Evolutionary conservation across 345 rosid species (phyloP).

Genomic region (Eucalyptus coolabah): DNA sequence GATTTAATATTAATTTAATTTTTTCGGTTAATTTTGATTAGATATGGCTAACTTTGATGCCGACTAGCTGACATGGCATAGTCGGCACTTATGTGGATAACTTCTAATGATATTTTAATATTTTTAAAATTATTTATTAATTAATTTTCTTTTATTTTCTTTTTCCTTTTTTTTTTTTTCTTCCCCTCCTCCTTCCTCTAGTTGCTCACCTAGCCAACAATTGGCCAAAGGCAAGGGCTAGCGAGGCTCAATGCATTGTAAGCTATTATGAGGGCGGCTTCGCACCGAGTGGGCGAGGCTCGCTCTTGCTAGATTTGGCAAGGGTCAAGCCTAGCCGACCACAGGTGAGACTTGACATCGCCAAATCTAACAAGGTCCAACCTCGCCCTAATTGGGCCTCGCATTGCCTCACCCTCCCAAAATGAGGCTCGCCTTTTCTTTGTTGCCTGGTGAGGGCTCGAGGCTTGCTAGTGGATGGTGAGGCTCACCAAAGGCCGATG

Average conservation of each 20-base stretch:
- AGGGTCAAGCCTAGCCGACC: no score
- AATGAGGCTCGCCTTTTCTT: no score
- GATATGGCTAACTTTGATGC: fast-evolving
- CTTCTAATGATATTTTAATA: no score
- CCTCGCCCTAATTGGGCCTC: fast-evolving
- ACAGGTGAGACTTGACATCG: no score
- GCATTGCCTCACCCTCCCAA: fast-evolving
- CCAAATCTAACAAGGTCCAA: no score
- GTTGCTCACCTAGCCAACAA: fast-evolving
- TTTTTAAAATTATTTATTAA: no score
- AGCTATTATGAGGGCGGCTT: fast-evolving
- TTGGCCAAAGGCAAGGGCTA: fast-evolving
- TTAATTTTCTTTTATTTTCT: fast-evolving
- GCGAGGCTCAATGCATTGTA: fast-evolving
- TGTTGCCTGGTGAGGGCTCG: fast-evolving
- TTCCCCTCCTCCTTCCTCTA: no score
- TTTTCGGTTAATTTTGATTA: fast-evolving
- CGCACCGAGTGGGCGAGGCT: fast-evolving
- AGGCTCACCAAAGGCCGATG: fast-evolving
- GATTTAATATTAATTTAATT: no score
- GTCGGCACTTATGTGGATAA: fast-evolving
- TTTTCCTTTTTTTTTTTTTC: fast-evolving
- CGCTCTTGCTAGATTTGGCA: fast-evolving
- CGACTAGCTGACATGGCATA: fast-evolving
- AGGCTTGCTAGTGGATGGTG: no score